Base-by-base conservation (phyloP, 164 flowering plant species). In the Dillenia suffruticosa region DNA sequence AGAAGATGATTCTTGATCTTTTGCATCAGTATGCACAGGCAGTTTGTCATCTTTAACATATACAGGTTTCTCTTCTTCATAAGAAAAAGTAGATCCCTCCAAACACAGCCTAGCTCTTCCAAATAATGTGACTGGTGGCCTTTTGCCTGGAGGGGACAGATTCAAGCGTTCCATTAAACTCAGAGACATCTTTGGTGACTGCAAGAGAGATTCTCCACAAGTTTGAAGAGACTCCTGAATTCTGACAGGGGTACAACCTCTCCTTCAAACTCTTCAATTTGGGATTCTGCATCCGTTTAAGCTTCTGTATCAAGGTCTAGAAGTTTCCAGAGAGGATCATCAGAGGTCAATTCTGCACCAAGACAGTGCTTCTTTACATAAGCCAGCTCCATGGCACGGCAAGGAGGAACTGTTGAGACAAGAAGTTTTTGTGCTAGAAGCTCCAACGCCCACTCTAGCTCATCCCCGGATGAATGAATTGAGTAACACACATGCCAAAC, bases 401-500 rank as follows among this genome's bases (percentile, higher is more conserved):
- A 88, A 66, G 53, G 57, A 7, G 92, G 86, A 48, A 94, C 84
- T 60, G 97, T 89, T 17, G 97, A 92, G 46, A 87, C 81, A 46
- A 92, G 88, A 80, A 85, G 66, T 63, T 82, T 89, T 44, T 94
- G 97, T 14, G 77, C 74, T 58, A 92, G 84, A 75, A 84, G 82
- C 67, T 87, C 80, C 72, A 89, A 72, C 2, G 94, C 94, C 87
- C 90, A 86, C 63, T 89, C 96, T 45, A 92, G 44, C 67, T 92
- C 97, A 65, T 83, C 92, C 55, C 74, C 76, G 10, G 97, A 89
- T 44, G 96, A 92, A 68, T 92, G 97, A 69, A 81, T 86, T 0
- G 94, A 87, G 76, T 82, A 92, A 68, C 96, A 92, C 14, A 89
- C 87, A 72, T 92, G 96, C 96, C 96, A 92, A 63, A 89, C 74